These are phyloP conservation scores for Bassia scoparia DNA, from an alignment of 148 eudicot species.

Conservation along the genomic window DNA sequence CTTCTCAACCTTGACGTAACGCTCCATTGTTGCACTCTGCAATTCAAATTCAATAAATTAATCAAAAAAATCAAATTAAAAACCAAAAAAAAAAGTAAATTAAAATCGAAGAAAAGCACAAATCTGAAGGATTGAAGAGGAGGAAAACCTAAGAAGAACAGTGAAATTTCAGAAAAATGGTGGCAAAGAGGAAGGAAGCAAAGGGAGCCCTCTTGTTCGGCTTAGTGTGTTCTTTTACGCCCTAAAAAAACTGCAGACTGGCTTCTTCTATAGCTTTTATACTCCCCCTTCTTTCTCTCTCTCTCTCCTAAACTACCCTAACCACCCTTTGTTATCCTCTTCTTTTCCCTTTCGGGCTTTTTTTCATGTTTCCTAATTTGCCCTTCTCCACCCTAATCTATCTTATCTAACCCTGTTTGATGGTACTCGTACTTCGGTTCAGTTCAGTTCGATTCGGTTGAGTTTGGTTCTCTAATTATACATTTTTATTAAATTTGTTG, in stretches of 20 bases:
- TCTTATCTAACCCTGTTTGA: too few relatives aligned
- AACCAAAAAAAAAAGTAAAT: background rate
- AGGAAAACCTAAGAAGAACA: conserved; percentile 12
- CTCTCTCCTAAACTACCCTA: conserved; percentile 39
- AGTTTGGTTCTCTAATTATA: too few relatives aligned
- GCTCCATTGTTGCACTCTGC: conserved; percentile 55
- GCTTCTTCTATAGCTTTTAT: conserved; percentile 15
- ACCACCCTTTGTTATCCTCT: conserved; percentile 15
- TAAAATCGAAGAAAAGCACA: background rate
- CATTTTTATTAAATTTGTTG: too few relatives aligned
- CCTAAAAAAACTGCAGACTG: conserved; percentile 39
- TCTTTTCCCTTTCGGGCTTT: too few relatives aligned
- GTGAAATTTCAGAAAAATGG: too few relatives aligned
- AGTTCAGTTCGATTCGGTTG: too few relatives aligned
- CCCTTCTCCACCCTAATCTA: too few relatives aligned
- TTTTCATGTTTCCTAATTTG: too few relatives aligned
- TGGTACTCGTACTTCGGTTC: too few relatives aligned
- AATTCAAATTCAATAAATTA: background rate
- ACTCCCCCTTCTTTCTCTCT: background rate
- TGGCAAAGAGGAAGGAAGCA: background rate
- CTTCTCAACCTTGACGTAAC: conserved; percentile 94
- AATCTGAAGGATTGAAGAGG: background rate
- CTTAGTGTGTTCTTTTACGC: conserved; percentile 64
- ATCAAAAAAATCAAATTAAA: background rate
- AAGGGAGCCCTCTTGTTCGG: conserved; percentile 57